These are phyloP conservation scores for Ophiocytium majus DNA, from an alignment of 352 stramenopile genomes.

Conservation along the genomic window DNA sequence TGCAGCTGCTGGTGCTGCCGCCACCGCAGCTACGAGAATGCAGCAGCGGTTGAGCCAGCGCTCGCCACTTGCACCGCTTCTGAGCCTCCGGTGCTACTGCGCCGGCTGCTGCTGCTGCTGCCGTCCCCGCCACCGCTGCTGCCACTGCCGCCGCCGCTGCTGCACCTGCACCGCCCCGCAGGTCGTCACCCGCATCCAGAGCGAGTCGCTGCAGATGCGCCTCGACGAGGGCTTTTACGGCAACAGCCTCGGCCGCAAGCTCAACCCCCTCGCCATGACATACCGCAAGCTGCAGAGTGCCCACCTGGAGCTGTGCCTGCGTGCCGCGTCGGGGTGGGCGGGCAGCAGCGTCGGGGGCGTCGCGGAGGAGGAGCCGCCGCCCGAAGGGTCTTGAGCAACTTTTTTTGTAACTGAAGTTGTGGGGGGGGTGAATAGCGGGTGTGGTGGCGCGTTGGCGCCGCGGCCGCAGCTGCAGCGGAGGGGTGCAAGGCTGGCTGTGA, in stretches of 20 bases:
- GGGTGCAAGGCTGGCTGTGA: too few species aligned
- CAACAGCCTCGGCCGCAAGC: not conserved
- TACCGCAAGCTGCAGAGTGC: conserved; percentile 14
- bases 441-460: too few species aligned
- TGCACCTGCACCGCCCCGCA: not conserved
- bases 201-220: not conserved
- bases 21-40: too few species aligned
- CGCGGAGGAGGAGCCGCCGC: not conserved
- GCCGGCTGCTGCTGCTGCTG: not conserved
- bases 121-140: not conserved
- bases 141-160: not conserved
- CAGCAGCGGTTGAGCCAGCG: too few species aligned
- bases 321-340: not conserved
- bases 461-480: too few species aligned
- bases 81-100: too few species aligned
- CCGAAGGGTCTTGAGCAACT: too few species aligned
- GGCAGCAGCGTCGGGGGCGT: too few species aligned
- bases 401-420: too few species aligned
- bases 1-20: not conserved
- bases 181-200: not conserved
- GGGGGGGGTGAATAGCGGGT: too few species aligned
- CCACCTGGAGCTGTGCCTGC: conserved; percentile 12
- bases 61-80: too few species aligned
- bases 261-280: not conserved
- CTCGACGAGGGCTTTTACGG: not conserved